Evolutionary conservation across 2,329 filamentous ascomycete genomes (phyloP).

Genomic region (Ascochyta rabiei): DNA sequence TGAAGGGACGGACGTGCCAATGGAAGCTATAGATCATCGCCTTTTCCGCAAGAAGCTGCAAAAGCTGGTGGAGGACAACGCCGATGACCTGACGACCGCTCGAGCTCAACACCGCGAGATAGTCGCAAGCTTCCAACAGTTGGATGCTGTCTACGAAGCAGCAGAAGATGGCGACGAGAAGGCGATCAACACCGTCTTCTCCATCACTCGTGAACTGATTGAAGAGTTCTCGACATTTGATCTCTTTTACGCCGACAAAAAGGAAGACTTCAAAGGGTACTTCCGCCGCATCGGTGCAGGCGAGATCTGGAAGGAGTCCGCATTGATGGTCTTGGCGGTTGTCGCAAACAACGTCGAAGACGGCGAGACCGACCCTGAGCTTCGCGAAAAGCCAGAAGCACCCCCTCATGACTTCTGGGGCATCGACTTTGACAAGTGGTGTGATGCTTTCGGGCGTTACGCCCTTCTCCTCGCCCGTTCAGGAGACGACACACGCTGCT

Average conservation of each 20-base stretch:
- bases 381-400: conserved; percentile 34
- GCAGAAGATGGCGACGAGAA: conserved; percentile 58
- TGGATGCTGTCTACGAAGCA: conserved; percentile 49
- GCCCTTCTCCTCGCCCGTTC: conserved; percentile 75
- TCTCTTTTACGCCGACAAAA: conserved; percentile 61
- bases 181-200: conserved; percentile 62
- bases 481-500: conserved; percentile 73
- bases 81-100: conserved; percentile 52
- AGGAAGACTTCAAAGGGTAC: conserved; percentile 49
- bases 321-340: conserved; percentile 43
- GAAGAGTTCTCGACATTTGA: conserved; percentile 66
- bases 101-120: conserved; percentile 47
- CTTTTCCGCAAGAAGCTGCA: conserved; percentile 40
- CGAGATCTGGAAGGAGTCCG: conserved; percentile 44
- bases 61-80: conserved; percentile 28
- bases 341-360: conserved; percentile 44
- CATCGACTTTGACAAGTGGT: conserved; percentile 82
- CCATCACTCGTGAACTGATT: conserved; percentile 63
- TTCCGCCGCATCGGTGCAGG: conserved; percentile 41
- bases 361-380: conserved; percentile 34
- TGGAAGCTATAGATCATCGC: conserved; percentile 36
- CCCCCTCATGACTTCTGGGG: conserved; percentile 69
- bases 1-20: conserved; percentile 38
- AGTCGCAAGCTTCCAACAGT: conserved; percentile 51
- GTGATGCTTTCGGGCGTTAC: conserved; percentile 89